Evolutionary conservation across 1,284 basidiomycete genomes (phyloP).

Genomic region (Moniliophthora roreri): DNA sequence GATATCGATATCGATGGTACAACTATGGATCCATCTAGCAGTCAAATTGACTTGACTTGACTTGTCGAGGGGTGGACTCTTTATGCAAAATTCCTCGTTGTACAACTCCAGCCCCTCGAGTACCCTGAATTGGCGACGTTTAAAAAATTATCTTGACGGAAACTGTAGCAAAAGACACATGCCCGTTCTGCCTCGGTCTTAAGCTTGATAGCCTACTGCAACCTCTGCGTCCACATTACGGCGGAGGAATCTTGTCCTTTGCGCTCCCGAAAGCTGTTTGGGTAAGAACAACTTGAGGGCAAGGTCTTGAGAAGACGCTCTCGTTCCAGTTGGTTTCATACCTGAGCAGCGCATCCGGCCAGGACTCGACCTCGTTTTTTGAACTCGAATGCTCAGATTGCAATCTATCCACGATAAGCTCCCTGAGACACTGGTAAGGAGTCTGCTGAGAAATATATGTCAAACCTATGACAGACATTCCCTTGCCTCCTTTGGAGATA

Average conservation of each 20-base stretch:
- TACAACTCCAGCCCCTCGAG: constrained; percentile 48
- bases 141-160: not conserved
- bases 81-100: constrained; percentile 63
- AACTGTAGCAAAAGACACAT: constrained; percentile 10
- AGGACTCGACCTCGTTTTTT: constrained; percentile 50
- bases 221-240: constrained; percentile 50
- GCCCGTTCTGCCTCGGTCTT: constrained; percentile 52
- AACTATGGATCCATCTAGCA: constrained; percentile 44
- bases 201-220: constrained; percentile 43
- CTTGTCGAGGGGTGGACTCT: constrained; percentile 55
- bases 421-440: constrained; percentile 51
- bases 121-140: constrained; percentile 31
- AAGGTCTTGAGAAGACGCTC: constrained; percentile 28
- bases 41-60: constrained; percentile 46
- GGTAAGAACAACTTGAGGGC: not conserved
- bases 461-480: constrained; percentile 48
- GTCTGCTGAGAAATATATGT: constrained; percentile 17
- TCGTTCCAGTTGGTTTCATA: constrained; percentile 47
- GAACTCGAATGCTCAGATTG: constrained; percentile 63
- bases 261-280: constrained; percentile 51
- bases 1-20: constrained; percentile 38
- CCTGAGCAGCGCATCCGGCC: constrained; percentile 53
- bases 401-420: constrained; percentile 48
- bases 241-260: constrained; percentile 52
- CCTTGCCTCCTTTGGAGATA: constrained; percentile 47